Evolutionary conservation across 371 early-diverging fungal genomes (phyloP), one percentile per base, ranked within the genome.

Genomic region (Mortierella sp.): DNA sequence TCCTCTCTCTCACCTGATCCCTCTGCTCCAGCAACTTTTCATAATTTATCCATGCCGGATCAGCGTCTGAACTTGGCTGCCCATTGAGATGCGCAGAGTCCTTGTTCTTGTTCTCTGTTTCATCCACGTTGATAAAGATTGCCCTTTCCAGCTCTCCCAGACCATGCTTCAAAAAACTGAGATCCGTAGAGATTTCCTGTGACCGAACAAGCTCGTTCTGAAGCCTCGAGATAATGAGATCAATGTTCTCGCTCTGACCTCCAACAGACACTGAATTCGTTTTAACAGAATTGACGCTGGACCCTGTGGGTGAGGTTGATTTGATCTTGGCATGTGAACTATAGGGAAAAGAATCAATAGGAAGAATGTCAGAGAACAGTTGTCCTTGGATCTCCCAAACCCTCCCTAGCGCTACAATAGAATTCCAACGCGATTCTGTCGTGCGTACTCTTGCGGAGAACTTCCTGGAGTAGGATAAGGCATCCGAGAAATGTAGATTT

Each of bases 381-480:
- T 13, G 27, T 82, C n/a, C n/a, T n/a, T n/a, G n/a, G n/a, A n/a
- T n/a, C n/a, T n/a, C n/a, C n/a, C n/a, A n/a, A n/a, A n/a, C n/a
- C n/a, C n/a, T n/a, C n/a, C n/a, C n/a, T n/a, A n/a, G n/a, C n/a
- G n/a, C n/a, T n/a, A n/a, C n/a, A n/a, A n/a, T n/a, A n/a, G n/a
- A n/a, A n/a, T 89, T 89, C 62, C 71, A 68, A 89, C 88, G 72
- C 56, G 93, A 92, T 94, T 94, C 79, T 94, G 95, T n/a, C n/a
- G 27, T 80, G 83, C 48, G 94, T 70, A 76, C 78, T 76, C 78
- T 61, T 70, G 74, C 0, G 78, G 70, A 1, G 78, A 70, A 4
- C 70, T 49, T 19, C 67, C 70, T 14, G 74, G 64, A 0, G 66
- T 60, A 12, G 74, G 58, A 14, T 63, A 66, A 31, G 71, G 39